phyloP scores from a whole-genome alignment of 345 rosid genomes.

The Eutrema heterophyllum region DNA sequence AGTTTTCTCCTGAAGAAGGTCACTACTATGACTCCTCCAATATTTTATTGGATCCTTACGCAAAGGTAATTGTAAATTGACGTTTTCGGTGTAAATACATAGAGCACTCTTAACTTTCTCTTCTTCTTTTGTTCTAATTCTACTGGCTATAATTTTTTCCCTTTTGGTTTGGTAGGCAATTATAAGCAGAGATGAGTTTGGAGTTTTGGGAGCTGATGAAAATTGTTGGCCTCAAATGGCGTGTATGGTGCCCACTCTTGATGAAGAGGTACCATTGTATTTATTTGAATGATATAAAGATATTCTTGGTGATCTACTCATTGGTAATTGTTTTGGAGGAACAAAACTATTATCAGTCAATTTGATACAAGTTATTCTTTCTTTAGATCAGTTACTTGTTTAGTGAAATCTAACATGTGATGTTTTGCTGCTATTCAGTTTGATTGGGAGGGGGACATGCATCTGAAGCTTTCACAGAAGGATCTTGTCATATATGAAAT shows the following conservation, averaged over 20 bases:
- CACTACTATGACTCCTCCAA: conserved; percentile 54
- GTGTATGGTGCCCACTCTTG: conserved; percentile 59
- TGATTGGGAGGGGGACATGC: conserved; percentile 99
- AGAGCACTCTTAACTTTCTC: background rate
- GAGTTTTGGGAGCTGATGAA: conserved; percentile 57
- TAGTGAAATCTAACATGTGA: background rate
- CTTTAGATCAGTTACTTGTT: background rate
- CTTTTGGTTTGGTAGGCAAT: conserved; percentile 54
- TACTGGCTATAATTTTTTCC: background rate
- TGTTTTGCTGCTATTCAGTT: conserved; percentile 45
- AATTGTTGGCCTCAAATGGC: conserved; percentile 97
- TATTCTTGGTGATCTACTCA: background rate
- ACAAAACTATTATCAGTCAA: background rate
- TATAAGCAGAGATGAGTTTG: conserved; percentile 81
- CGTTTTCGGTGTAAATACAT: background rate
- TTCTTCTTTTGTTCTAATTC: background rate
- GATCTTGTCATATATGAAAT: conserved; percentile 89
- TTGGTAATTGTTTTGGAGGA: background rate
- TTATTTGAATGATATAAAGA: background rate
- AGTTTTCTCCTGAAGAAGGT: conserved; percentile 65
- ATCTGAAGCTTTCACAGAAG: conserved; percentile 58
- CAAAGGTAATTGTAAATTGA: conserved; percentile 48
- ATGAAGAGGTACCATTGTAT: conserved; percentile 50
- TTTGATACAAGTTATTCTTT: background rate
- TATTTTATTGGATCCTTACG: conserved; percentile 86